Evolutionary conservation across 2,329 filamentous ascomycete species (phyloP), one percentile per base, ranked within the genome.

Genomic region (Lachnellula willkommii): DNA sequence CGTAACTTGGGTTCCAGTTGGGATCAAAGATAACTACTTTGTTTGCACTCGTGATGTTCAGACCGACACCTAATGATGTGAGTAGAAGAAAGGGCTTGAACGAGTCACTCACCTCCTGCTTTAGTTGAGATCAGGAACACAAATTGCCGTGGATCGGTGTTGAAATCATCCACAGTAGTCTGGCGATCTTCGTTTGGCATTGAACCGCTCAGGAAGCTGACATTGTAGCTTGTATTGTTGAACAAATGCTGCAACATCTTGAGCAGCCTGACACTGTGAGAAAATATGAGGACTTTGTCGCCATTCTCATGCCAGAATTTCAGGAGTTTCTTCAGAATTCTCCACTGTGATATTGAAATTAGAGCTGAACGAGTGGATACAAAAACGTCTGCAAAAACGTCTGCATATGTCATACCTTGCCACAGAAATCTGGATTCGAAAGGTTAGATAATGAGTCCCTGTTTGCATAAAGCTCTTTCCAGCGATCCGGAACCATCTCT

Each of bases 21-120:
- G 94, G 94, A 69, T 97, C 94, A 48, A 97, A 85, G 37, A 99
- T 90, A 42, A 99, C 93, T 0, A 99, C 94, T 73, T 97, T 97
- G 73, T 99, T 99, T 1, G 94, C 94, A 2, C 90, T 94, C 0
- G 93, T 96, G 68, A 99, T 97, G 69, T 99, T 99, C 28, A 99
- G 77, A 0, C 94, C 94, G 0, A 96, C 88, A 4, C 94, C 63
- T 65, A 45, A 14, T 2, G 32, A 42, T 20, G n/a, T 40, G 6
- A 45, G 42, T 59, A 8, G 53, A 3, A 45, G 20, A 50, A 35
- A 43, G 35, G 35, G 17, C 22, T 42, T 12, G 15, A 52, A n/a
- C 15, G 20, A 22, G 32, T 35, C 14, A 58, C 56, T 52, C 50
- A 62, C 63, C 94, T 24, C 94, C 94, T 2, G 94, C 92, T 68